Conservation (phyloP, 1,284 basidiomycete genomes). For the Ustilago tritici region DNA sequence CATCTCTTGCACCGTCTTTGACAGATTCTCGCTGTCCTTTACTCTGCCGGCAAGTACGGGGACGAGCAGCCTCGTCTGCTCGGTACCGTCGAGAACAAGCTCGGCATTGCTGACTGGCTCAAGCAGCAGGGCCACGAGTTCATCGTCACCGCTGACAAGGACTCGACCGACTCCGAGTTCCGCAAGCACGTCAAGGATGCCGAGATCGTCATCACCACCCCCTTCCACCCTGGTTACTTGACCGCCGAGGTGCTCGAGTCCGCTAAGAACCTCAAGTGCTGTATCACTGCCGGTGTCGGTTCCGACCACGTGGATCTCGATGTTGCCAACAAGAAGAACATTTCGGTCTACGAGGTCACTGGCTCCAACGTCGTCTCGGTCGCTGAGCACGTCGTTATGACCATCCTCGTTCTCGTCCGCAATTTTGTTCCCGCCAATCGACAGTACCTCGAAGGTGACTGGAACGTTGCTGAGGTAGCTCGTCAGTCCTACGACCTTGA, state of each 20-base stretch:
- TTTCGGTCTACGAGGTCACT: conserved; percentile 81
- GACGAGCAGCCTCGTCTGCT: conserved; percentile 84
- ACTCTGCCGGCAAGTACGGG: conserved; percentile 79
- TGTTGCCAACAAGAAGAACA: conserved; percentile 82
- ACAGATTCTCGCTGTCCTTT: conserved; percentile 83
- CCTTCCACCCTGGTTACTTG: conserved; percentile 85
- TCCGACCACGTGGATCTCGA: conserved; percentile 89
- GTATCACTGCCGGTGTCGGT: conserved; percentile 92
- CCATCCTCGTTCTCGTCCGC: conserved; percentile 84
- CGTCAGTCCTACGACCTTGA: conserved; percentile 81
- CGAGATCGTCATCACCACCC: conserved; percentile 79
- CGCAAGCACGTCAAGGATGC: conserved; percentile 85
- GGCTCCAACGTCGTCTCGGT: conserved; percentile 82
- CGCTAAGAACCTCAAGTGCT: conserved; percentile 91
- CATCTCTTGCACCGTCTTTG: neutral
- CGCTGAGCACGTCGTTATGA: conserved; percentile 88
- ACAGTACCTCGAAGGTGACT: conserved; percentile 48
- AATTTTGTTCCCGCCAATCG: conserved; percentile 84
- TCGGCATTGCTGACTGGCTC: conserved; percentile 67
- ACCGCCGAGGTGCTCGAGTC: conserved; percentile 81
- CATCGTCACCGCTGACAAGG: conserved; percentile 79
- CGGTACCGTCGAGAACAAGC: conserved; percentile 86
- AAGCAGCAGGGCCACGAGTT: conserved; percentile 81
- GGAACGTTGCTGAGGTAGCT: conserved; percentile 69
- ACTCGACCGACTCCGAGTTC: conserved; percentile 85